Percentiles rank a stretch among this genome's conserved stretches.
Conservation (phyloP, 2,329 filamentous ascomycete genomes). For the Metarhizium album region DNA sequence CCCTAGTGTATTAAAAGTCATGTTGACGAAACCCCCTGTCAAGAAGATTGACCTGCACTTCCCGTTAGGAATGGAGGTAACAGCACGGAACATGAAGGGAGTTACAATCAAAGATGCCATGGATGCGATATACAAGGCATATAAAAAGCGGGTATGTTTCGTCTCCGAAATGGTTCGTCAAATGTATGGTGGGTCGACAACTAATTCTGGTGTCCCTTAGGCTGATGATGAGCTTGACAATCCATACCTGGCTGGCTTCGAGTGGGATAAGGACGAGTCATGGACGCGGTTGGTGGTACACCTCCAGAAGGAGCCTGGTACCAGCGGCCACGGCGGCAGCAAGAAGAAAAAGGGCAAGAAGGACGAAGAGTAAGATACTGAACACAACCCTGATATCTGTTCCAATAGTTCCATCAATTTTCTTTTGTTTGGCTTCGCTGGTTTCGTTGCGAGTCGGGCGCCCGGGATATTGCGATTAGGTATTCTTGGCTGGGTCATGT, state of each 20-base stretch:
- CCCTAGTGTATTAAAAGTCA: constrained; percentile 70
- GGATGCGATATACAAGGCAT: constrained; percentile 91
- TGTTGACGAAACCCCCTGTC: constrained; percentile 69
- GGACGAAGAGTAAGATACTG: constrained; percentile 34
- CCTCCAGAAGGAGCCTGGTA: constrained; percentile 60
- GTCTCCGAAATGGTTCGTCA: neutral
- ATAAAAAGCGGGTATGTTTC: constrained; percentile 79
- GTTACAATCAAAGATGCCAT: constrained; percentile 96
- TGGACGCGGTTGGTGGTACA: constrained; percentile 84
- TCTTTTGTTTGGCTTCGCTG: constrained; percentile 28
- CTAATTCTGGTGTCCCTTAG: constrained; percentile 31
- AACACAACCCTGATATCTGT: constrained; percentile 23
- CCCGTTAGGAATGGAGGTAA: constrained; percentile 76
- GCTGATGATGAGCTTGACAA: constrained; percentile 82
- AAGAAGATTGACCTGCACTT: constrained; percentile 94
- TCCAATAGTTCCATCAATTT: constrained; percentile 28
- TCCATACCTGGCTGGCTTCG: constrained; percentile 85
- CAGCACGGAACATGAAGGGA: constrained; percentile 82
- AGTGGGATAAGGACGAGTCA: constrained; percentile 90
- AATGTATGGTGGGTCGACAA: neutral
- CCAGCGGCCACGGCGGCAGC: constrained; percentile 34
- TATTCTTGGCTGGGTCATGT: constrained; percentile 24
- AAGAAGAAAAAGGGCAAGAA: constrained; percentile 66
- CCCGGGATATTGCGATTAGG: constrained; percentile 33
- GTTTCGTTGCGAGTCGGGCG: constrained; percentile 29